phyloP scores from a whole-genome alignment of 2,329 filamentous ascomycete genomes.

The Lecanicillium sp. region DNA sequence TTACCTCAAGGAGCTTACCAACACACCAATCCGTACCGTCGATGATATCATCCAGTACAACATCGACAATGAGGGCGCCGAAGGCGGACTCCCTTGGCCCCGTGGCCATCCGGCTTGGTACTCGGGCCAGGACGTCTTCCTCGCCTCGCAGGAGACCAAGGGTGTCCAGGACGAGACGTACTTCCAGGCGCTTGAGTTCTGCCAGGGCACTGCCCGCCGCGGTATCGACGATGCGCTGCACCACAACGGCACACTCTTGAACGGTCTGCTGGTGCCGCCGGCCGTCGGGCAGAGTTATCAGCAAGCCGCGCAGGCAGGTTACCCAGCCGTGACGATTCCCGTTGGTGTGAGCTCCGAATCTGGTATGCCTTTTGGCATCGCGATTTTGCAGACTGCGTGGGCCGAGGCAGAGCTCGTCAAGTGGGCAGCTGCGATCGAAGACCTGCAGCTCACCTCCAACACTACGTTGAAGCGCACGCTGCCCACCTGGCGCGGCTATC shows the following conservation, averaged over 20 bases:
- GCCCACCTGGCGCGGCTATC: conserved; percentile 48
- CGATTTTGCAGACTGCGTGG: conserved; percentile 51
- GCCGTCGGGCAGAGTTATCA: conserved; percentile 63
- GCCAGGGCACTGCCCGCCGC: conserved; percentile 50
- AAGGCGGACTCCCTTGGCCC: conserved; percentile 58
- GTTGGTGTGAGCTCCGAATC: conserved; percentile 48
- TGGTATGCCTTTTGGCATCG: conserved; percentile 58
- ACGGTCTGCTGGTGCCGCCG: conserved; percentile 61
- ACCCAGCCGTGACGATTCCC: conserved; percentile 65
- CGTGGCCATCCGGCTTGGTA: conserved; percentile 54
- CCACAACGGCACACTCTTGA: conserved; percentile 40
- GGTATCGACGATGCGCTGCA: conserved; percentile 65
- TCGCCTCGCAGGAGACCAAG: conserved; percentile 54
- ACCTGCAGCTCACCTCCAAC: conserved; percentile 40
- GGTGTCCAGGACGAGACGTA: conserved; percentile 61
- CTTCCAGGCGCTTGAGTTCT: conserved; percentile 59
- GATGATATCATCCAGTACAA: conserved; percentile 64
- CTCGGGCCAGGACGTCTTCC: conserved; percentile 66
- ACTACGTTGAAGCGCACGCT: conserved; percentile 41
- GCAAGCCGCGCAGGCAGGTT: conserved; percentile 69
- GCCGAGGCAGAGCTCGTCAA: conserved; percentile 48
- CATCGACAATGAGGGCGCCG: conserved; percentile 55
- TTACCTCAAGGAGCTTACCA: conserved; percentile 57
- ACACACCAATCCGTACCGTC: conserved; percentile 53
- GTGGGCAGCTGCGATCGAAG: conserved; percentile 55